Evolutionary conservation across 768 basidiomycete genomes (phyloP), one percentile per base, ranked within the genome.

Genomic region (Phaffia tasmanica): DNA sequence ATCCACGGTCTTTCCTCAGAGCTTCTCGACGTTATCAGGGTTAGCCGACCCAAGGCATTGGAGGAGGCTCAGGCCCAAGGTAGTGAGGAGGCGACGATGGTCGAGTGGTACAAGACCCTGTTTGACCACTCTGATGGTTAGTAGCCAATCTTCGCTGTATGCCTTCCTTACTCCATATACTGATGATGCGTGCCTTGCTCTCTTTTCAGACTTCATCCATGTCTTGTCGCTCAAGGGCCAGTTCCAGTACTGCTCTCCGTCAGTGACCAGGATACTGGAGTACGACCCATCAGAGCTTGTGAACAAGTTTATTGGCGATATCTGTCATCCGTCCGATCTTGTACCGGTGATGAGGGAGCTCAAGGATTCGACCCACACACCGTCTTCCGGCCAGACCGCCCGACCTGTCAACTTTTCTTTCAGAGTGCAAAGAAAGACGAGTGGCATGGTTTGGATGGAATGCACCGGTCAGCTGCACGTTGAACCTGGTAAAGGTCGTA

Each of bases 401-500:
- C 70, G 72, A 62, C 78, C 81, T 0, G 88, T 95, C 53, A 87
- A 90, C 74, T 79, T 97, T 16, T 82, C 97, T 48, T 97, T 90
- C 79, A 81, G 94, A 2, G 87, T 89, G 9, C 80, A 81, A 35
- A 83, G 86, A 8, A 89, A 87, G 74, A 71, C 76, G 56, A 83
- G 70, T 57, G 79, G 79, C 1, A 92, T 86, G 76, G 81, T 91
- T 23, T 99, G 94, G 94, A 80, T 98, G 19, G 90, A 95, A 74
- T 86, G 85, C 59, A 80, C 86, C n/a, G 94, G 94, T 1, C 80
- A 89, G 35, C 80, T 98, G 50, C 87, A 93, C 72, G 82, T 88
- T 64, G 94, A 99, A 78, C 86, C 90, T 0, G 90, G 91, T 1
- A 97, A 97, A 73, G 91, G 91, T 0, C 80, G 91, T 48, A 95